phyloP scores from a whole-genome alignment of 2,329 filamentous ascomycete genomes.

The Volutella citrinella region DNA sequence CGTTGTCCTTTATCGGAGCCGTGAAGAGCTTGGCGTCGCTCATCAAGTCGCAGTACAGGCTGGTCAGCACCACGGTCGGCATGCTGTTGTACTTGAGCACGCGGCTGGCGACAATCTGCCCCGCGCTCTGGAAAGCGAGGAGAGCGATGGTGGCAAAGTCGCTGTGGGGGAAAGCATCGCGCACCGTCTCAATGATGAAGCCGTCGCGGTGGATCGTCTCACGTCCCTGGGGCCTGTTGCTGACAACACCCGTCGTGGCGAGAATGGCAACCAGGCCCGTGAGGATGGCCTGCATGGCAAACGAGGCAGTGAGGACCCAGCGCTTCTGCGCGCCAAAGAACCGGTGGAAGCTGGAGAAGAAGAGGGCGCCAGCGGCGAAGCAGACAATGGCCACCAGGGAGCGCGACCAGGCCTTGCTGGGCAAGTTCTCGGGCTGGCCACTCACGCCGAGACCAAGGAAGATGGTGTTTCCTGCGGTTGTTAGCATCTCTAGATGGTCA shows the following conservation, averaged over 20 bases:
- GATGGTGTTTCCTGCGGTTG: slow-evolving; percentile 25
- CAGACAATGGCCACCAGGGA: slow-evolving; percentile 24
- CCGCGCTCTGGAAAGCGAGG: slow-evolving; percentile 24
- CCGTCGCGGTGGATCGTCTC: slow-evolving; percentile 14
- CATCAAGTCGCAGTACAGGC: slow-evolving; percentile 27
- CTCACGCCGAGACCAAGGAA: slow-evolving; percentile 24
- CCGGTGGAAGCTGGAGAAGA: slow-evolving; percentile 26
- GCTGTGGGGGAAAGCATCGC: slow-evolving; percentile 18
- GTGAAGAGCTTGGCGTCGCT: slow-evolving; percentile 25
- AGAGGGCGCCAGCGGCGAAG: slow-evolving; percentile 23
- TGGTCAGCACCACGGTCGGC: slow-evolving; percentile 24
- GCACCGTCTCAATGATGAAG: slow-evolving; percentile 19
- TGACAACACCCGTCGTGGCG: slow-evolving; percentile 20
- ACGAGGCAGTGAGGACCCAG: slow-evolving; percentile 22
- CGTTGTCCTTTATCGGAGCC: slow-evolving; percentile 19
- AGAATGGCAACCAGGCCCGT: slow-evolving; percentile 23
- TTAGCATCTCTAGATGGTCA: too few relatives aligned
- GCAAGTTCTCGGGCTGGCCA: slow-evolving; percentile 23
- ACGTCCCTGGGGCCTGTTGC: slow-evolving; percentile 17
- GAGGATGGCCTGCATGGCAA: slow-evolving; percentile 18
- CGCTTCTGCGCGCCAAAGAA: slow-evolving; percentile 24
- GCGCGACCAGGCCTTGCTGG: slow-evolving; percentile 24
- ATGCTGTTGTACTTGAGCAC: slow-evolving; percentile 26
- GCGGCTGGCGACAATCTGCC: slow-evolving; percentile 23
- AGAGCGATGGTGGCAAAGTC: slow-evolving; percentile 23